Base-by-base conservation (phyloP, 257 asterid species). In the Prunella vulgaris region DNA sequence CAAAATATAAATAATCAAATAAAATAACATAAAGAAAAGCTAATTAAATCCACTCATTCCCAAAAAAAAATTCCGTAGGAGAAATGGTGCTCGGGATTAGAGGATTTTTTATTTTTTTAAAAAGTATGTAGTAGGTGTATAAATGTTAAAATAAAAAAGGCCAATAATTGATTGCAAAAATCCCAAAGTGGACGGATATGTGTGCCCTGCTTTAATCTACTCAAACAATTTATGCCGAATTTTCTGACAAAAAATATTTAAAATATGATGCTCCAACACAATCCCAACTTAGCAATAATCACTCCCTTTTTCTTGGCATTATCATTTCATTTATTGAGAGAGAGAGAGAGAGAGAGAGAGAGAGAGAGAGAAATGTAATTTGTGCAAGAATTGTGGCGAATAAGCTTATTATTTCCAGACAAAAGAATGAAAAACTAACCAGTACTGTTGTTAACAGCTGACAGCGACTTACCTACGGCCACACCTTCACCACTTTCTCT, bases 151-250 rank as follows among this genome's bases (percentile, higher is more conserved):
- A 77, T 27, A 72, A 18, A 59, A 57, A 74, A 71, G 57, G 64
- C 75, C 87, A 84, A 83, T 78, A 78, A 84, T 78, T 83, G 86
- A 82, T 82, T 74, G 77, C 66, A n/a, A 69, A 60, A 79, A 40
- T 40, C 75, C 77, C 52, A 83, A 74, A 79, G 80, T 75, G 83
- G 80, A 51, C 79, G 72, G 44, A 75, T 76, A 13, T 75, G 73
- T 68, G 74, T 70, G 69, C 72, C 70, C 69, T 42, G 76, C 91
- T 86, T 89, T 86, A 77, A 64, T 80, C 77, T 42, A 35, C 84
- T 57, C 65, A 67, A 58, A 67, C 57, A 79, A 62, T 77, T 44
- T 13, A 60, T 77, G 85, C 88, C 79, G 80, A 76, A 77, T 61
- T 81, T 78, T 82, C 91, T 85, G 84, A 83, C 88, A 71, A 25